These are phyloP conservation scores for Areca catechu DNA, from an alignment of 176 grass and related monocot species.

Conservation along the genomic window DNA sequence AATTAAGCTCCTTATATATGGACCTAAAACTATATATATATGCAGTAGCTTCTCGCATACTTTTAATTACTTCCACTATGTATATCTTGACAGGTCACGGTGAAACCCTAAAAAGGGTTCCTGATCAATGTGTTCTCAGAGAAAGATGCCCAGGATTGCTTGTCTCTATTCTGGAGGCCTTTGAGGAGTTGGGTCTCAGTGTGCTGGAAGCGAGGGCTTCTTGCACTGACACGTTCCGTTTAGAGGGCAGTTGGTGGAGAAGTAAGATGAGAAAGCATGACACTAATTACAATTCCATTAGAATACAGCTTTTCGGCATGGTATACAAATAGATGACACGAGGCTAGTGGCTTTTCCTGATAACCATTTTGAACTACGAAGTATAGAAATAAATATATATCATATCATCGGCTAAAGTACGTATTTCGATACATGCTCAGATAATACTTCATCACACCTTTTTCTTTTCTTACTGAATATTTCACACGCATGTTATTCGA, in stretches of 20 bases:
- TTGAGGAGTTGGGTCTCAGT: conserved; percentile 79
- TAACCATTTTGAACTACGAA: too few species aligned
- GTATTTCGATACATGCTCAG: too few species aligned
- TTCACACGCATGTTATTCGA: too few species aligned
- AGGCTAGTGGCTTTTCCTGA: too few species aligned
- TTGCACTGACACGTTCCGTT: conserved; percentile 65
- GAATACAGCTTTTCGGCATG: neutral
- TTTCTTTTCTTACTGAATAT: too few species aligned
- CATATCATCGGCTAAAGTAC: too few species aligned
- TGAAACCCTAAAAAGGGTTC: conserved; percentile 72
- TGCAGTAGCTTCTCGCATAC: conserved; percentile 7
- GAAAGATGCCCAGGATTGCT: conserved; percentile 68
- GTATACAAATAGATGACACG: too few species aligned
- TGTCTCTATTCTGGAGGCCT: conserved; percentile 59
- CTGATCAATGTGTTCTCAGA: conserved; percentile 69
- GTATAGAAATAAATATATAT: too few species aligned
- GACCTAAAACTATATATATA: too few species aligned
- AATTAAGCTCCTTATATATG: neutral
- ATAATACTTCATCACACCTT: too few species aligned
- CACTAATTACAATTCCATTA: conserved; percentile 3
- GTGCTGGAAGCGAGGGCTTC: conserved; percentile 73
- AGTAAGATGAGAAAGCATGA: conserved; percentile 17
- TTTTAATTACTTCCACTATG: conserved; percentile 1
- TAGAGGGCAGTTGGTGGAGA: conserved; percentile 64
- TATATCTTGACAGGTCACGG: conserved; percentile 49